phyloP scores from a whole-genome alignment of 2,329 filamentous ascomycete species.

The Penicillium paneum region DNA sequence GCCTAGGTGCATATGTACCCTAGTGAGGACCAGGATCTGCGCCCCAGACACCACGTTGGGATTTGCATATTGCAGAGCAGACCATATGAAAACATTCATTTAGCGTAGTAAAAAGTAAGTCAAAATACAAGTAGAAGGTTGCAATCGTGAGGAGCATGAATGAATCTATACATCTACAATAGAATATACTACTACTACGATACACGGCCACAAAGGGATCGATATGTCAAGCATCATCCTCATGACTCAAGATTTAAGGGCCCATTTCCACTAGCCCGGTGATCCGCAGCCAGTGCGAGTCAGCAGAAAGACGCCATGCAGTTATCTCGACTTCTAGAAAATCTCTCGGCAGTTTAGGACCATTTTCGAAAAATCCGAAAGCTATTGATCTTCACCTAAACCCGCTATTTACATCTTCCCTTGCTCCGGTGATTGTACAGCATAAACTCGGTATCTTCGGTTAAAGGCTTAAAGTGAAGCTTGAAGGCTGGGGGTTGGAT shows the following conservation, averaged over 20 bases:
- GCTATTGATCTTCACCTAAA: neutral
- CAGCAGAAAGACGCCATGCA: neutral
- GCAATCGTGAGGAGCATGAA: neutral
- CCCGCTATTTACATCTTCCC: neutral
- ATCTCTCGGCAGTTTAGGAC: conserved; percentile 1
- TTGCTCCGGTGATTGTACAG: conserved; percentile 7
- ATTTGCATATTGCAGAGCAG: neutral
- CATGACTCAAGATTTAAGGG: conserved; percentile 16
- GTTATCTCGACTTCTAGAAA: neutral
- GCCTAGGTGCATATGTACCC: neutral
- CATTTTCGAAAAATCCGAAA: neutral
- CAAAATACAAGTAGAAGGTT: neutral
- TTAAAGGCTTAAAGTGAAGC: conserved; percentile 5
- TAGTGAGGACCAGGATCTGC: neutral
- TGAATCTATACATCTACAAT: neutral
- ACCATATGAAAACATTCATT: neutral
- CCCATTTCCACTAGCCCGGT: neutral
- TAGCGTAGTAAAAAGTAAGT: neutral
- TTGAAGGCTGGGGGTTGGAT: neutral
- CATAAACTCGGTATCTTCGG: conserved; percentile 7
- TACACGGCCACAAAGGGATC: neutral
- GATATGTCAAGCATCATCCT: neutral
- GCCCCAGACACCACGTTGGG: neutral
- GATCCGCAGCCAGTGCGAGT: neutral
- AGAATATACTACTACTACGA: neutral